A percentile compares a stretch with the other conserved stretches of the same genome.
Conservation (phyloP, 2,329 filamentous ascomycete genomes). For the Tolypocladium guangdongense region DNA sequence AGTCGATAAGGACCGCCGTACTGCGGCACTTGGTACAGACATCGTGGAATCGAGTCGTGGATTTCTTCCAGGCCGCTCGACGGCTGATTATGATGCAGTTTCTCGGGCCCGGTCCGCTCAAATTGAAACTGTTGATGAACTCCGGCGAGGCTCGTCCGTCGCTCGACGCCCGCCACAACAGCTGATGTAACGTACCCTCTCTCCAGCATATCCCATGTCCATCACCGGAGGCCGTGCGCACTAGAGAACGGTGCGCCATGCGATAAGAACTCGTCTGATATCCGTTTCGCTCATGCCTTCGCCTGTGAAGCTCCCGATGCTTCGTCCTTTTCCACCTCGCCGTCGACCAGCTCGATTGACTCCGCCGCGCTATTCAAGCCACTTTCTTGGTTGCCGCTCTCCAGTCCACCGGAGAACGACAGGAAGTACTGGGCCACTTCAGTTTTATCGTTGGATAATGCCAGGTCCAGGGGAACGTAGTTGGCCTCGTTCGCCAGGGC, state of each 20-base stretch:
- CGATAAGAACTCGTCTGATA: background rate
- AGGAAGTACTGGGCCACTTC: slow-evolving; percentile 53
- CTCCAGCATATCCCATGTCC: background rate
- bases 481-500: slow-evolving; percentile 73
- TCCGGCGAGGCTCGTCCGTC: background rate
- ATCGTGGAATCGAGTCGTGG: background rate
- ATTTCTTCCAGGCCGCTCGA: background rate
- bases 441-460: slow-evolving; percentile 57
- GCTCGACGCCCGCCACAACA: background rate
- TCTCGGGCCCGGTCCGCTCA: background rate
- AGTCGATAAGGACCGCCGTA: background rate
- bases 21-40: background rate
- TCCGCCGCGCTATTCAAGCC: slow-evolving; percentile 29
- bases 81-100: background rate
- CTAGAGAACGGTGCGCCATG: background rate
- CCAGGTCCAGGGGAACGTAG: slow-evolving; percentile 67
- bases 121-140: background rate
- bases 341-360: slow-evolving; percentile 27
- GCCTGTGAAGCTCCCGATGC: slow-evolving; percentile 3
- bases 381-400: slow-evolving; percentile 33
- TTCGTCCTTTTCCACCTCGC: slow-evolving; percentile 14
- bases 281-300: background rate
- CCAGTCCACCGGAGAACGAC: slow-evolving; percentile 33
- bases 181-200: background rate
- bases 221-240: background rate